Percentiles rank a stretch among this genome's conserved stretches.
phyloP scores from a whole-genome alignment of 164 flowering plant species.

The Akebia trifoliata region DNA sequence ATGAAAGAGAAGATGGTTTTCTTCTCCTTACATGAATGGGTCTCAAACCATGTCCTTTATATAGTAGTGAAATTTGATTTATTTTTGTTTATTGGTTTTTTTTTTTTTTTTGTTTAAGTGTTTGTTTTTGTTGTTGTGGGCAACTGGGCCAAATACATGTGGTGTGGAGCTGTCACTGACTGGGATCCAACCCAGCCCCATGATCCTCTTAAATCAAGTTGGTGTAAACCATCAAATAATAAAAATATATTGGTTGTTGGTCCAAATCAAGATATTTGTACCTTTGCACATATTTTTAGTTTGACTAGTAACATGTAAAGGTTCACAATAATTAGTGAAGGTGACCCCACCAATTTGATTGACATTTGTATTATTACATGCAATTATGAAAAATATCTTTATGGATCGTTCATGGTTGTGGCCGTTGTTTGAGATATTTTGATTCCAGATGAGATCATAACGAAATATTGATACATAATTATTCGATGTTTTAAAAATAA shows the following conservation, averaged over 20 bases:
- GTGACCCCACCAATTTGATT: background rate
- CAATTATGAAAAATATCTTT: no score
- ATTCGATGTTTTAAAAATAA: no score
- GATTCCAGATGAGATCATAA: no score
- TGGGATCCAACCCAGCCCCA: conserved; percentile 7
- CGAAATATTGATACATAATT: no score
- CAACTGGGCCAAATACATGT: background rate
- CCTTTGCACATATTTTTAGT: background rate
- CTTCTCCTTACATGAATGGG: background rate
- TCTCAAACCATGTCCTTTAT: background rate
- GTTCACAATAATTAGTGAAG: background rate
- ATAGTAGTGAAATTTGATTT: background rate
- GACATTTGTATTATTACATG: no score
- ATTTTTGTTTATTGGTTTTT: no score
- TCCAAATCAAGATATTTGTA: background rate
- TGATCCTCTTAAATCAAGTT: conserved; percentile 1
- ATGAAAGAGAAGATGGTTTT: background rate
- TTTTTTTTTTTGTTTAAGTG: no score
- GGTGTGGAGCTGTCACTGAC: conserved; percentile 15
- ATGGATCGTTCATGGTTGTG: no score
- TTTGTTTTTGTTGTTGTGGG: no score
- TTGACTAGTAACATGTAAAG: background rate
- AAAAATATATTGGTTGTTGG: background rate
- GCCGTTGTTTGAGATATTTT: no score
- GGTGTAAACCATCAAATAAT: background rate